phyloP scores from a whole-genome alignment of 768 basidiomycete genomes.

The Xerocomellus chrysenteron region DNA sequence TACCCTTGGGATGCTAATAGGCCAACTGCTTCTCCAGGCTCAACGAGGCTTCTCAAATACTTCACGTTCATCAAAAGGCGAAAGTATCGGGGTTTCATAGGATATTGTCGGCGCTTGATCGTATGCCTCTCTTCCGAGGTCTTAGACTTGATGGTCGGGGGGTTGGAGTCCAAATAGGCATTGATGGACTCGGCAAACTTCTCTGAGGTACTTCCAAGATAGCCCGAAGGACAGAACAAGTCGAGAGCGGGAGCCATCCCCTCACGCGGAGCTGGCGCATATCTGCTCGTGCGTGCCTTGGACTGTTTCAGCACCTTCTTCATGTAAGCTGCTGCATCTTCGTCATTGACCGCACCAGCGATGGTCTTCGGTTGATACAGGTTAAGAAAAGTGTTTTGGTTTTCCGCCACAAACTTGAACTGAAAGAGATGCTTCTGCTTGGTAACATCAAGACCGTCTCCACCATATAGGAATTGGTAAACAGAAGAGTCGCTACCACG shows the following conservation, averaged over 20 bases:
- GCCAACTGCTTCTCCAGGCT: constrained; percentile 98
- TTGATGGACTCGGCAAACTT: constrained; percentile 80
- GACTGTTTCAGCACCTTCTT: constrained; percentile 85
- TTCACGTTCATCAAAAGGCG: constrained; percentile 83
- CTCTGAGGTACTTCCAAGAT: constrained; percentile 90
- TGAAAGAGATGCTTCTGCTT: constrained; percentile 94
- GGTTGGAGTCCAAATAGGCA: constrained; percentile 76
- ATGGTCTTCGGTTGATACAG: constrained; percentile 64
- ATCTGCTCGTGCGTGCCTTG: constrained; percentile 40
- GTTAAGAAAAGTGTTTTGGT: constrained; percentile 75
- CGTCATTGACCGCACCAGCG: constrained; percentile 57
- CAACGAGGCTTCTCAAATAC: constrained; percentile 90
- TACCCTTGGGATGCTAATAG: constrained; percentile 96
- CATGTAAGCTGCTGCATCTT: constrained; percentile 75
- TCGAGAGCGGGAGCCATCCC: constrained; percentile 72
- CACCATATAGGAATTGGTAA: constrained; percentile 96
- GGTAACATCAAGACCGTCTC: constrained; percentile 94
- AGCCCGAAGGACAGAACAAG: constrained; percentile 72
- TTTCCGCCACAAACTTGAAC: constrained; percentile 91
- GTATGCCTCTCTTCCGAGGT: constrained; percentile 38
- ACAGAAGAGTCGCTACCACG: constrained; percentile 92
- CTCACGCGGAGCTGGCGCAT: constrained; percentile 50
- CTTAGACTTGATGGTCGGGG: constrained; percentile 47
- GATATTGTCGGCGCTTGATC: constrained; percentile 46
- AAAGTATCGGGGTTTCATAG: constrained; percentile 60